Evolutionary conservation across 768 basidiomycete genomes (phyloP).

Genomic region (Rhodotorula diobovata): DNA sequence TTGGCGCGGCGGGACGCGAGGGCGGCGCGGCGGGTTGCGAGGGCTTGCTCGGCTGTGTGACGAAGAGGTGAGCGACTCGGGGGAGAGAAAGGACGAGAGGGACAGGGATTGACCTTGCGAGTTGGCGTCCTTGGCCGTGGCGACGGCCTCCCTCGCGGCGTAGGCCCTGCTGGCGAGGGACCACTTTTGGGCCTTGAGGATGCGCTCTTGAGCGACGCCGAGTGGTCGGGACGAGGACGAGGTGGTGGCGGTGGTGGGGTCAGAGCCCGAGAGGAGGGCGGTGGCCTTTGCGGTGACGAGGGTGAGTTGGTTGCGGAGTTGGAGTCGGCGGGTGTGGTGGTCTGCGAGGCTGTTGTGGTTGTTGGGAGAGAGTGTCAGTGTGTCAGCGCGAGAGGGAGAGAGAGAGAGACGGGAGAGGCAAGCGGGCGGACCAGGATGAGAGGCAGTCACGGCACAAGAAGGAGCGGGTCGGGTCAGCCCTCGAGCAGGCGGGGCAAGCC

Average conservation of each 20-base stretch:
- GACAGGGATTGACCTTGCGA: not conserved
- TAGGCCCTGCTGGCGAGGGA: slow-evolving; percentile 9
- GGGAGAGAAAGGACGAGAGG: too few species aligned
- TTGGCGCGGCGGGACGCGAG: slow-evolving; percentile 17
- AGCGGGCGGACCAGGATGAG: slow-evolving; percentile 7
- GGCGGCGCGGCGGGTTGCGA: not conserved
- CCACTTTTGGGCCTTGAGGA: slow-evolving; percentile 33
- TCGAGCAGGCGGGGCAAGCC: slow-evolving; percentile 15
- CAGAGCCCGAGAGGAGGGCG: slow-evolving; percentile 4
- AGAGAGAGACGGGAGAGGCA: not conserved
- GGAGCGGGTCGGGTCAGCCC: not conserved
- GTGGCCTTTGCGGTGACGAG: slow-evolving; percentile 14
- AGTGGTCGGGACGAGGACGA: not conserved
- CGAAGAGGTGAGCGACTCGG: too few species aligned
- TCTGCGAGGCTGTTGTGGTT: slow-evolving; percentile 12
- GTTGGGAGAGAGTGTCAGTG: not conserved
- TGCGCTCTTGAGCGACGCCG: slow-evolving; percentile 17
- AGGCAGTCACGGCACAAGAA: slow-evolving; percentile 25
- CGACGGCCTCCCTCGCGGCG: slow-evolving; percentile 11
- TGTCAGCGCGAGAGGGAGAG: not conserved
- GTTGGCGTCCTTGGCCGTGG: not conserved
- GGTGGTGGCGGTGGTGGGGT: not conserved
- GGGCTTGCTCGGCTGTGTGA: not conserved
- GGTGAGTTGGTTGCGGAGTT: slow-evolving; percentile 20
- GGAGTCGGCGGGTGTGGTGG: slow-evolving; percentile 12